Evolutionary conservation across 805 yeast genomes (phyloP), one percentile per base, ranked within the genome.

Genomic region (Blastobotrys chiropterorum): DNA sequence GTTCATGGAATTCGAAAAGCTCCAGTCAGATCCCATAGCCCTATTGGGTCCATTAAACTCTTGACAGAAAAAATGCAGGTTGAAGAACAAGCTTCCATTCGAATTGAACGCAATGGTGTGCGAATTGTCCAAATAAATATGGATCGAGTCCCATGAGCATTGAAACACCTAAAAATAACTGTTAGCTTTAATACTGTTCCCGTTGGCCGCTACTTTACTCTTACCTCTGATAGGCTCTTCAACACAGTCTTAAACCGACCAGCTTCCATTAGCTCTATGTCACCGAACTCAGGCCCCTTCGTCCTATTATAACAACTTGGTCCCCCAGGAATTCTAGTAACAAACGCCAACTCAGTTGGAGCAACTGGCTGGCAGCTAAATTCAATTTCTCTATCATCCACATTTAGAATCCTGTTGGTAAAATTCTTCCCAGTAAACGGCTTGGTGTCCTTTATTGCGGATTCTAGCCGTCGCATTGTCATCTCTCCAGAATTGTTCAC

Each of bases 31-130:
- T 2, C 52, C 56, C 6, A 40, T 41, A 3, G 39, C 20, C 34
- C 49, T 39, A 7, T 15, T 14, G 13, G 40, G 31, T 8, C 50
- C 50, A 11, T 38, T 43, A 15, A 49, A 20, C 2, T 45, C 17
- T 15, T 48, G 41, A 16, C 50, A 47, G 49, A 58, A 61, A 50
- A 55, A 68, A 2, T 59, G 56, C 44, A 70, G 54, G 49, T 71
- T 71, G 64, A 69, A 71, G 51, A 71, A 71, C 44, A 71, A 46
- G 47, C 71, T 62, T 3, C 73, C 73, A 15, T 59, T 56, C 22
- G 50, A 40, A 50, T 71, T 71, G 62, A 71, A 71, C n/a, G 75
- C 75, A n/a, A 71, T 57, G 5, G 63, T 55, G 5, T 60, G 54
- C 13, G 49, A 50, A 6, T 51, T 48, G 39, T 66, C 67, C 48